Conservation (phyloP, 176 grass and related monocot genomes). For the Avena sativa region DNA sequence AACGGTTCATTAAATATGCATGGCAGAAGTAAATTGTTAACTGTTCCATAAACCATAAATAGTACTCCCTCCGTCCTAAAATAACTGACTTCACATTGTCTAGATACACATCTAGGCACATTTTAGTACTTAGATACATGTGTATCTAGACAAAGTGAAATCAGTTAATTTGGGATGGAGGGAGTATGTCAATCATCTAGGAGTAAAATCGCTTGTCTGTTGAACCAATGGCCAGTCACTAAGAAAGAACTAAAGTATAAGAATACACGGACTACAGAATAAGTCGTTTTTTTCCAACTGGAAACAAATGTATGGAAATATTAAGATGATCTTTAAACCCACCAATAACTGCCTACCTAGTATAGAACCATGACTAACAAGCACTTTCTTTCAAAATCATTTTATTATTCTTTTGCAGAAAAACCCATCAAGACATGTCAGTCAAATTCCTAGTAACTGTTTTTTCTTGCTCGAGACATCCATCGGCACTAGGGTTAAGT, state of each 20-base stretch:
- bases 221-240: background rate
- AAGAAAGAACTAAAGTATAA: background rate
- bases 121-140: too few species aligned
- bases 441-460: background rate
- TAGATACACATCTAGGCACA: too few species aligned
- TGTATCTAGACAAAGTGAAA: too few species aligned
- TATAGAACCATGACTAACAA: conserved; percentile 4
- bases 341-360: conserved; percentile 4
- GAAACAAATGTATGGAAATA: conserved; percentile 19
- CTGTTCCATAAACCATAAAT: background rate
- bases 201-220: background rate
- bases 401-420: conserved; percentile 8
- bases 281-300: conserved; percentile 9
- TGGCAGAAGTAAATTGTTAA: background rate
- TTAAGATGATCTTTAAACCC: conserved; percentile 1
- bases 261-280: background rate
- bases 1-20: conserved; percentile 15
- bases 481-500: background rate
- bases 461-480: background rate
- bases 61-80: too few species aligned
- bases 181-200: background rate
- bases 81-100: too few species aligned
- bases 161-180: too few species aligned
- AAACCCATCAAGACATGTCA: conserved; percentile 4
- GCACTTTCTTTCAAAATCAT: background rate